These are phyloP conservation scores for Aspergillus novofumigatus DNA, from an alignment of 2,329 filamentous ascomycete species.

Conservation along the genomic window DNA sequence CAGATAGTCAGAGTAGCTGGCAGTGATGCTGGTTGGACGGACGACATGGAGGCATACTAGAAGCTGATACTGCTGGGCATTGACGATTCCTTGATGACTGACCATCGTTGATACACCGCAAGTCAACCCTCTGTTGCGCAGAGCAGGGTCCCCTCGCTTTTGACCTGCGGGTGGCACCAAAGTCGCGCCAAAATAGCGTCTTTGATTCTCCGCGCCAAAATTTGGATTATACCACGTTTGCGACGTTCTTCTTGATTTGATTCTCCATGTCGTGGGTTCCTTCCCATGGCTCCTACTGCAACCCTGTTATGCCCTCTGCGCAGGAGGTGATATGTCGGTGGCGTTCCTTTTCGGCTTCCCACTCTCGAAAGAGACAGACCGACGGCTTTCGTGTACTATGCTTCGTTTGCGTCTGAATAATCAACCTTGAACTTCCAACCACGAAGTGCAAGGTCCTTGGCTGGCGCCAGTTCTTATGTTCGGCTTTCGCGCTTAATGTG, in stretches of 20 bases:
- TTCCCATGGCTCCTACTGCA: constrained; percentile 1
- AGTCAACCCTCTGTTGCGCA: neutral
- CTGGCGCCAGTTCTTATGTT: neutral
- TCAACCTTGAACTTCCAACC: neutral
- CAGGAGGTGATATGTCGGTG: constrained; percentile 4
- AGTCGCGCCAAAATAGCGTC: constrained; percentile 2
- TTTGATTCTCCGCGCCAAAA: constrained; percentile 27
- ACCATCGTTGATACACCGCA: constrained; percentile 7
- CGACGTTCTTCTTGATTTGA: constrained; percentile 16
- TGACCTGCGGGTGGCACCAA: constrained; percentile 2
- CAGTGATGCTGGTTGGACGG: constrained; percentile 53
- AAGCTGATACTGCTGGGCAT: constrained; percentile 15
- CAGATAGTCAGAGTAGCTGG: constrained; percentile 46
- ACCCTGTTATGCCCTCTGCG: neutral
- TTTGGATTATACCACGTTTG: constrained; percentile 26
- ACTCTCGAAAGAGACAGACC: constrained; percentile 4
- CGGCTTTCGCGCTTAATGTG: neutral
- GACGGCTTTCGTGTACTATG: constrained; percentile 19
- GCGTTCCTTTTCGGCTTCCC: constrained; percentile 2
- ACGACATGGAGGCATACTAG: constrained; percentile 46
- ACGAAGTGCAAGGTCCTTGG: neutral
- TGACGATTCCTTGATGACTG: constrained; percentile 27
- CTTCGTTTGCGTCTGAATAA: constrained; percentile 8
- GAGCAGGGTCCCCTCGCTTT: constrained; percentile 8
- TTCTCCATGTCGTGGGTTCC: constrained; percentile 17